Base-by-base conservation (phyloP, 2,329 filamentous ascomycete species). In the Aureobasidium musti region DNA sequence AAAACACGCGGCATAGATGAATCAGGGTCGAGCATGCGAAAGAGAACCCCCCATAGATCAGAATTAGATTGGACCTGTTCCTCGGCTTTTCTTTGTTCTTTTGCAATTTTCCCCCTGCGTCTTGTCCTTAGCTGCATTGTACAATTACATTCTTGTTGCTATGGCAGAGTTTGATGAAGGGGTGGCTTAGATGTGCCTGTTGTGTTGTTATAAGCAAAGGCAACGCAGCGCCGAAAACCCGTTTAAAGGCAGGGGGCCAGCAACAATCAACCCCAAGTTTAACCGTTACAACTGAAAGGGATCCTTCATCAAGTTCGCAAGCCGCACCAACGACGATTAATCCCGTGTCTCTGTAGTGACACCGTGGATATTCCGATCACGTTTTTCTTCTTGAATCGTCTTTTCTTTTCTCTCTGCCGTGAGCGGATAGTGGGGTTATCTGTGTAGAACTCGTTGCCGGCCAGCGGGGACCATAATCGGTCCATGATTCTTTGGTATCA, bases 111-210 rank as follows among this genome's bases (percentile, higher is more conserved):
- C 28, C 19, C 23, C 37, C 26, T 26, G 43, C 47, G 28, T 52
- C 17, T n/a, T 52, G 26, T 8, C 17, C 14, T 23, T 28, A 33
- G 30, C 30, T 33, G 30, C 33, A 10, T 35, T 11, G 13, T 35
- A 11, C 33, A 1, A 35, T 10, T 35, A 35, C 10, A 35, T 35
- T 11, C 26, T 47, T 47, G 57, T 49, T 61, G 57, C 43, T 35
- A 45, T 56, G 53, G 53, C 53, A 56, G 21, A 56, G 50, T 56
- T 56, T 56, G 53, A 56, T 56, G 35, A 56, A 39, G 35, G 53
- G 53, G 53, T n/a, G 28, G 11, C 13, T 26, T 35, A 8, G 7
- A 1, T 35, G n/a, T 10, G 14, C 17, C 17, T 39, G n/a, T 39
- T 28, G 19, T 7, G 8, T 54, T 54, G 52, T 30, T 54, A 54